Evolutionary conservation across 2,329 filamentous ascomycete species (phyloP).

Genomic region (Lachnellula subtilissima): DNA sequence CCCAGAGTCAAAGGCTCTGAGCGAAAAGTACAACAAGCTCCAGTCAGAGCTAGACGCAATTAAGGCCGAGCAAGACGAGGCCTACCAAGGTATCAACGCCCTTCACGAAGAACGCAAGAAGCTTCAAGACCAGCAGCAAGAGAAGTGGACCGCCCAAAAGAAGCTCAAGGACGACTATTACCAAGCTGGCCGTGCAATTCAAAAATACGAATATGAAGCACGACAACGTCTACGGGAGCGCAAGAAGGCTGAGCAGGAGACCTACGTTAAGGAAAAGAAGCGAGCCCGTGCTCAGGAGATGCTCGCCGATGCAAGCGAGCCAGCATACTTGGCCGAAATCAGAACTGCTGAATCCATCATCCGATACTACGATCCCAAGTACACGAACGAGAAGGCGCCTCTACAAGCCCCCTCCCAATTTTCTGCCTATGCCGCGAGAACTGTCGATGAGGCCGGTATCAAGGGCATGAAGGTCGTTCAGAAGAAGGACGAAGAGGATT

Average conservation of each 20-base stretch:
- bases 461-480: constrained; percentile 74
- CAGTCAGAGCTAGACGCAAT: constrained; percentile 84
- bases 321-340: constrained; percentile 90
- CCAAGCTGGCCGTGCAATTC: constrained; percentile 73
- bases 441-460: constrained; percentile 74
- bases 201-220: constrained; percentile 77
- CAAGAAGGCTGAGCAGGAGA: constrained; percentile 74
- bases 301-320: constrained; percentile 76
- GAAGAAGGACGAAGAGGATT: constrained; percentile 87
- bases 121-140: constrained; percentile 79
- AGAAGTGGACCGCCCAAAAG: constrained; percentile 76
- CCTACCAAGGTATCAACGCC: constrained; percentile 79
- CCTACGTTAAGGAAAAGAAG: constrained; percentile 65
- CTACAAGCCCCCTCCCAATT: constrained; percentile 66
- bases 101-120: constrained; percentile 83
- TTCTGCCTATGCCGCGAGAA: constrained; percentile 73
- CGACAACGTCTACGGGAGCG: constrained; percentile 73
- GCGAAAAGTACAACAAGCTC: constrained; percentile 78
- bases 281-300: constrained; percentile 71
- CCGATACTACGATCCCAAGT: constrained; percentile 80
- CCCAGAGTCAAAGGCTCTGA: constrained; percentile 82
- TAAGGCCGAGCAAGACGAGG: constrained; percentile 87
- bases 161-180: constrained; percentile 89
- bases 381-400: constrained; percentile 60
- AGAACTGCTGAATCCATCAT: constrained; percentile 82